Evolutionary conservation across 2,329 filamentous ascomycete genomes (phyloP).

Genomic region (Colletotrichum navitas): DNA sequence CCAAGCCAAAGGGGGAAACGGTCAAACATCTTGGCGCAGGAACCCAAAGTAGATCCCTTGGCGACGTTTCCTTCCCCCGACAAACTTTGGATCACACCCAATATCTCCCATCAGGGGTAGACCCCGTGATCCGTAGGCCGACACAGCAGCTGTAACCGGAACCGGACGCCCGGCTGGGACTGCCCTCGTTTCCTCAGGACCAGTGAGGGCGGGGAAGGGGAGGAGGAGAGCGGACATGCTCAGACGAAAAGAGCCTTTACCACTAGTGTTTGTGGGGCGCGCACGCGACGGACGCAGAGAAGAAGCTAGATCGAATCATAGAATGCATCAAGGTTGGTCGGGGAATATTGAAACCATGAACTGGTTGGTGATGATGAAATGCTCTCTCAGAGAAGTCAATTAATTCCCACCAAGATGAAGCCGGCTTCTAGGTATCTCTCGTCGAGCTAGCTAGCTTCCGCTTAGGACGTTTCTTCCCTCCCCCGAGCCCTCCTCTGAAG

Average conservation of each 20-base stretch:
- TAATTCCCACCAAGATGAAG: neutral
- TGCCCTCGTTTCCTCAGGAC: conserved; percentile 3
- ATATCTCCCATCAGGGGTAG: conserved; percentile 11
- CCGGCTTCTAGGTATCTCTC: conserved; percentile 34
- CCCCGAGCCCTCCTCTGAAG: conserved; percentile 8
- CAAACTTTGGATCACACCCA: neutral
- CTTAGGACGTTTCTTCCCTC: neutral
- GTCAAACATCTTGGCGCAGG: conserved; percentile 23
- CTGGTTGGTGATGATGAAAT: neutral
- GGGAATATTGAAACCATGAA: neutral
- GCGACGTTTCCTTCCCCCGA: neutral
- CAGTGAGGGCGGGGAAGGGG: too few relatives aligned
- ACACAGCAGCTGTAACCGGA: conserved; percentile 33
- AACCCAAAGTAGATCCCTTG: conserved; percentile 12
- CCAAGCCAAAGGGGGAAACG: neutral
- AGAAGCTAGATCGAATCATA: neutral
- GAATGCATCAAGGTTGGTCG: neutral
- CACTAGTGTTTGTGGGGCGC: neutral
- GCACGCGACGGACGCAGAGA: neutral
- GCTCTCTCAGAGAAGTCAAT: conserved; percentile 15
- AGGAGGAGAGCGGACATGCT: neutral
- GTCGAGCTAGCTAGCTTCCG: neutral
- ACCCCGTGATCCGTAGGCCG: conserved; percentile 5
- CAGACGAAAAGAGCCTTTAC: conserved; percentile 14
- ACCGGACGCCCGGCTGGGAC: conserved; percentile 8